Evolutionary conservation across 139 green algal genomes (phyloP).

Genomic region (Gonium pectorale): DNA sequence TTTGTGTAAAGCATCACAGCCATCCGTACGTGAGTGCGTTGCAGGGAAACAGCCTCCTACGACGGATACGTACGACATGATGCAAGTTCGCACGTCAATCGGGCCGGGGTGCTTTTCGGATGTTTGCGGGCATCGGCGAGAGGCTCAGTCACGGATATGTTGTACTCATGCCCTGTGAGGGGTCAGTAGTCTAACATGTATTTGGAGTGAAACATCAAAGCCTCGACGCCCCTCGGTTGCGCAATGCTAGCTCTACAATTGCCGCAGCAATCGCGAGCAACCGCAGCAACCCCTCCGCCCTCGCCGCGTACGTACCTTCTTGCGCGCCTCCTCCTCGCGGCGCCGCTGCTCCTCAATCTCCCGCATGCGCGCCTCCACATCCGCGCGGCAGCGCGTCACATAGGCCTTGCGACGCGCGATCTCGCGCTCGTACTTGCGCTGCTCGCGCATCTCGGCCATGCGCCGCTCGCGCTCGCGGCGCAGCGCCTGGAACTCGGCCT

Average conservation of each 20-base stretch:
- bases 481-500: constrained; percentile 89
- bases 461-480: constrained; percentile 62
- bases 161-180: constrained; percentile 1
- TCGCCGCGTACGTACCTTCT: constrained; percentile 17
- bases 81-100: too few species aligned
- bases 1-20: constrained; percentile 12
- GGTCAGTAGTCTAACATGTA: constrained; percentile 29
- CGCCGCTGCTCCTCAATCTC: constrained; percentile 60
- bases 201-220: background rate
- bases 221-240: background rate
- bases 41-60: too few species aligned
- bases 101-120: too few species aligned
- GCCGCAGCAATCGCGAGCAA: background rate
- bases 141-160: constrained; percentile 10
- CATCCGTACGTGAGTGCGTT: too few species aligned
- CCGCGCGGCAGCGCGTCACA: constrained; percentile 73
- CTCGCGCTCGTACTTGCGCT: constrained; percentile 74
- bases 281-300: too few species aligned
- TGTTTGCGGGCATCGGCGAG: too few species aligned
- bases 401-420: constrained; percentile 82
- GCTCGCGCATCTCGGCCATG: constrained; percentile 65
- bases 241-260: constrained; percentile 47
- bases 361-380: constrained; percentile 66
- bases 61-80: too few species aligned
- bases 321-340: constrained; percentile 63